These are phyloP conservation scores for Collybiopsis confluens DNA, from an alignment of 768 basidiomycete species.

Conservation along the genomic window DNA sequence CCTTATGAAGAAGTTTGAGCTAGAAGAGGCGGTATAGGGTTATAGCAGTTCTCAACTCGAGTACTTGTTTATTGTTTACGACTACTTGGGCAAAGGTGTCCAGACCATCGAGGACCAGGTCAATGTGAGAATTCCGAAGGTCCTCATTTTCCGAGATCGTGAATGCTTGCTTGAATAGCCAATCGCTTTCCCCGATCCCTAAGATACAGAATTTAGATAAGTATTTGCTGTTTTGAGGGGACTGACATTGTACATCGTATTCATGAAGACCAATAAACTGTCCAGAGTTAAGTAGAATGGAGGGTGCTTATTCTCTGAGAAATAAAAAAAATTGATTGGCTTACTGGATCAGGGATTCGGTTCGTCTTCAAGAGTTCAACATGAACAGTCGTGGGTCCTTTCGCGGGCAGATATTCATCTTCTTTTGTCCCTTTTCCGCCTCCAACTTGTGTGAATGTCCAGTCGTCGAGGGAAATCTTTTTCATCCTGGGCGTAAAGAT, in stretches of 20 bases:
- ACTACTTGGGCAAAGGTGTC: conserved; percentile 81
- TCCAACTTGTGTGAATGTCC: conserved; percentile 67
- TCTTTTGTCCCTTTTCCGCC: conserved; percentile 55
- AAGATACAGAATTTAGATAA: not conserved
- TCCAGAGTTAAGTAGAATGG: no score
- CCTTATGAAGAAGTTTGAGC: conserved; percentile 28
- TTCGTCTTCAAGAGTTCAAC: conserved; percentile 73
- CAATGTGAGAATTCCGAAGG: conserved; percentile 44
- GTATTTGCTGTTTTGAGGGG: no score
- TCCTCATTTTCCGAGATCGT: conserved; percentile 43
- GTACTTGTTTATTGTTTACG: conserved; percentile 74
- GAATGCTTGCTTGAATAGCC: conserved; percentile 77
- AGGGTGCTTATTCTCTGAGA: not conserved
- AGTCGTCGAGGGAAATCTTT: conserved; percentile 26
- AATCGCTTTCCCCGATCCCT: conserved; percentile 89
- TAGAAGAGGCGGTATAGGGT: not conserved
- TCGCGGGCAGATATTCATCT: conserved; percentile 65
- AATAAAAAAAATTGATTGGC: conserved; percentile 17
- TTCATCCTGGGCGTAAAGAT: not conserved
- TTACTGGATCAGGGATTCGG: conserved; percentile 80
- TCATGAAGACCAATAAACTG: conserved; percentile 78
- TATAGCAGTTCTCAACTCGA: conserved; percentile 41
- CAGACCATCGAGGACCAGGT: conserved; percentile 86
- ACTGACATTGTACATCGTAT: conserved; percentile 87
- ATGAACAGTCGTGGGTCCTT: conserved; percentile 83